A percentile compares a stretch with the other conserved stretches of the same genome.
Conservation (phyloP, 176 grass and related monocot genomes). For the Avena eriantha region DNA sequence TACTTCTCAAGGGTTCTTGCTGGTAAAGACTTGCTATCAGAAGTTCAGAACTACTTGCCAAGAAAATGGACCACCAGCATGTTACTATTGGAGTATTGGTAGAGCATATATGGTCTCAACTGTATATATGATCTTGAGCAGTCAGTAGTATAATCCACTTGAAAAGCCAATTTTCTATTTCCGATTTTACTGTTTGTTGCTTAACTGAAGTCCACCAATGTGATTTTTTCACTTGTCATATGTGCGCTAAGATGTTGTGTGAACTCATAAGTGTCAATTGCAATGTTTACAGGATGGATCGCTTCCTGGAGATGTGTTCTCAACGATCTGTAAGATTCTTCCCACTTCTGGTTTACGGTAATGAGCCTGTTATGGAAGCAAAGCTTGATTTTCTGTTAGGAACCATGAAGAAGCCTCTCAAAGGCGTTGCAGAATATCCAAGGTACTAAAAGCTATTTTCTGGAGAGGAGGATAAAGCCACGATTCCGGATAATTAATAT, state of each 20-base stretch:
- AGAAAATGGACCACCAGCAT: no score
- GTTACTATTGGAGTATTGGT: no score
- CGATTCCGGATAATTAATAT: no score
- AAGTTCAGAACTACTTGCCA: no score
- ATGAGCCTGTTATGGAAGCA: conserved; percentile 67
- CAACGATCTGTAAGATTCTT: conserved; percentile 79
- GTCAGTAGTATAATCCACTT: neutral
- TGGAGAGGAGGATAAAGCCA: conserved; percentile 68
- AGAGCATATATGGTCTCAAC: no score
- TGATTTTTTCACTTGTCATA: conserved; percentile 8
- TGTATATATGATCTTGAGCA: no score
- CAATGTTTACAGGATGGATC: conserved; percentile 62
- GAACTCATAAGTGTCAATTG: neutral
- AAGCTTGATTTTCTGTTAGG: conserved; percentile 73
- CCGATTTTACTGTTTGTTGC: neutral
- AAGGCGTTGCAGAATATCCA: conserved; percentile 63
- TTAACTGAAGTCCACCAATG: neutral
- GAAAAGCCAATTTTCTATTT: neutral
- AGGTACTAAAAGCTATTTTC: conserved; percentile 81
- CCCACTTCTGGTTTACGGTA: conserved; percentile 73
- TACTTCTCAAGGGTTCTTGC: no score
- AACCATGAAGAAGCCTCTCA: conserved; percentile 73
- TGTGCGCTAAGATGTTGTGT: neutral
- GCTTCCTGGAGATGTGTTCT: conserved; percentile 71
- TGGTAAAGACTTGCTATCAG: no score